Base-by-base conservation (phyloP, 2,329 filamentous ascomycete genomes). In the Biscogniauxia sp. region DNA sequence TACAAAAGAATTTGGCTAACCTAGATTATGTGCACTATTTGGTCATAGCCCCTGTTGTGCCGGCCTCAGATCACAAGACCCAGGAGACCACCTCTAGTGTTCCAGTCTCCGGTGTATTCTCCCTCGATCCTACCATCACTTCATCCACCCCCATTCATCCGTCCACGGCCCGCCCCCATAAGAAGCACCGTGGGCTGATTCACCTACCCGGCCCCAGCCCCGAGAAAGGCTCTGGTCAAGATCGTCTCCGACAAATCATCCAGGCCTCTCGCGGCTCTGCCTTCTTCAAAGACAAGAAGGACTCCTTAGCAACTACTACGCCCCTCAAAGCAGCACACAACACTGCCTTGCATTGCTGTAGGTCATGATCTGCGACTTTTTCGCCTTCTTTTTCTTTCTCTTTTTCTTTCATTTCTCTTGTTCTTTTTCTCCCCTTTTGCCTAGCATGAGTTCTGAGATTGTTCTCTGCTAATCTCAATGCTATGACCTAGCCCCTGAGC, bases 211-310 rank as follows among this genome's bases (percentile, higher is more conserved):
- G 69, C 20, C 69, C 68, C 23, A 59, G 60, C 49, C 69, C 66
- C 8, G 32, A 66, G 56, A 67, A 68, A 61, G 69, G 67, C 41
- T 72, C 70, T 49, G 65, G 66, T 5, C 69, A 71, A 56, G 67
- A 72, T 53, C 67, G 68, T 8, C 70, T 72, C 55, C 68, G 67
- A 17, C 63, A 68, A 50, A 53, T 71, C 13, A 59, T 72, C 37
- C 28, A 53, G 53, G 51, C 26, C 17, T 26, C 32, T n/a, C 20
- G 26, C 2, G 55, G 37, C 15, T 13, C 5, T 45, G 6, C 11
- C n/a, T 20, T 55, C 17, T 20, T 51, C 49, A 41, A 11, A 17
- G 28, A 41, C 7, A 52, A 55, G 13, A 51, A 45, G 37, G 37
- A 45, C 17, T 11, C 37, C 15, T 17, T 45, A 15, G 3, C 20